Evolutionary conservation across 176 grass and related monocot species (phyloP), one percentile per base, ranked within the genome.

Genomic region (Oryza punctata): DNA sequence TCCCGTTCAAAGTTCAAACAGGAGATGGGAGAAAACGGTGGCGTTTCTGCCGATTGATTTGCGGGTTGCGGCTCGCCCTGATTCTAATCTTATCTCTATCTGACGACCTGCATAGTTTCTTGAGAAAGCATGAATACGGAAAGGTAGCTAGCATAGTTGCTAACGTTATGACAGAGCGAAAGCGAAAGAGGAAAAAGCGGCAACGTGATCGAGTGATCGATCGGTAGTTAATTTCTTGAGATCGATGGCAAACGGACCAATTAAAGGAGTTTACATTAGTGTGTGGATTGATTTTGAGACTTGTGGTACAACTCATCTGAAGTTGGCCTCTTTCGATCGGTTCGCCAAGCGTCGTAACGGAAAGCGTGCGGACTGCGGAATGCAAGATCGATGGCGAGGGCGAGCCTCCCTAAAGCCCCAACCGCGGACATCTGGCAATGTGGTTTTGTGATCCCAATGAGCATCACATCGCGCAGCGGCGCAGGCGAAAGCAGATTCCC

Each of bases 401-500:
- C 57, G 1, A 60, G 57, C 21, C 57, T 21, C 57, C 54, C 50
- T 7, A 19, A 0, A 3, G 21, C 54, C 7, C 16, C 21, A 61
- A 61, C 2, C 57, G 11, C 19, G 57, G n/a, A 61, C 21, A 24
- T 24, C 57, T 61, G 21, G 57, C 57, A 24, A 61, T 61, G n/a
- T 61, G 49, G 13, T 59, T 59, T 86, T 60, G 1, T 78, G 73
- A 86, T 82, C 84, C 84, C 83, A 76, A 90, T 57, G 87, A 63
- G 67, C 37, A 46, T 83, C 77, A 23, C 69, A 15, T 81, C 61
- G 46, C 54, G 32, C 47, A 6, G 47, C 14, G 47, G 14, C 14
- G 65, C 63, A 33, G 65, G 65, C 72, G 88, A 89, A 89, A 86
- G 88, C 83, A 86, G 88, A 90, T 90, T 90, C 83, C 82, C 78